Base-by-base conservation (phyloP, 495 filamentous ascomycete genomes). In the Eremomyces bilateralis region DNA sequence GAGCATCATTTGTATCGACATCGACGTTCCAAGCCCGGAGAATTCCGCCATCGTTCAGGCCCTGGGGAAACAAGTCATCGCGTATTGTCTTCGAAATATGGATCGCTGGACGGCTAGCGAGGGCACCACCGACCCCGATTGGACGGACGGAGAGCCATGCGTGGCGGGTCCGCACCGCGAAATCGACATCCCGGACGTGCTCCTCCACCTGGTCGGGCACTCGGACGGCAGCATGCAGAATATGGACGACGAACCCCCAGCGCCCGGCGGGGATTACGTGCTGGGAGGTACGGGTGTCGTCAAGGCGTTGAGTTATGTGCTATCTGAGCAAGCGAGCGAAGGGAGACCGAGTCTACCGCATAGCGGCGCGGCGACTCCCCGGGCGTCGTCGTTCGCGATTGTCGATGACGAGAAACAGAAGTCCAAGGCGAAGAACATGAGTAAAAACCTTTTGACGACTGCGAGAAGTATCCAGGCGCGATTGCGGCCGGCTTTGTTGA, bases 281-380 rank as follows among this genome's bases (percentile, higher is more conserved):
- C 82, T 97, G 46, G 83, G 84, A 24, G 84, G 85, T 15, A 92
- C 84, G 0, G 88, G 85, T 40, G 80, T 97, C 0, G 88, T 92
- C 21, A 91, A 53, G 53, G 84, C 83, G 16, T 59, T 97, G 35
- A 76, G 81, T 31, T 82, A 90, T 30, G 91, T 82, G 44, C 73
- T 76, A 36, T 10, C 10, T 6, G 90, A 91, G 42, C 65, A 69
- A 44, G 66, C 61, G 10, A 61, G 64, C 29, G 69, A 73, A 42
- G 57, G 61, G 11, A 53, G 66, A 11, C 49, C 60, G 17, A 46
- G 41, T 12, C 47, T 54, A 3, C 53, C 59, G 4, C 38, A 55
- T 0, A 70, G 67, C 47, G 69, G 67, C 31, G 56, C 62, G 12
- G 56, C 55, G 15, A 74, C 72, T 1, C 70, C 69, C 10, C 30